Base-by-base conservation (phyloP, 345 rosid genomes). In the Stellera chamaejasme region DNA sequence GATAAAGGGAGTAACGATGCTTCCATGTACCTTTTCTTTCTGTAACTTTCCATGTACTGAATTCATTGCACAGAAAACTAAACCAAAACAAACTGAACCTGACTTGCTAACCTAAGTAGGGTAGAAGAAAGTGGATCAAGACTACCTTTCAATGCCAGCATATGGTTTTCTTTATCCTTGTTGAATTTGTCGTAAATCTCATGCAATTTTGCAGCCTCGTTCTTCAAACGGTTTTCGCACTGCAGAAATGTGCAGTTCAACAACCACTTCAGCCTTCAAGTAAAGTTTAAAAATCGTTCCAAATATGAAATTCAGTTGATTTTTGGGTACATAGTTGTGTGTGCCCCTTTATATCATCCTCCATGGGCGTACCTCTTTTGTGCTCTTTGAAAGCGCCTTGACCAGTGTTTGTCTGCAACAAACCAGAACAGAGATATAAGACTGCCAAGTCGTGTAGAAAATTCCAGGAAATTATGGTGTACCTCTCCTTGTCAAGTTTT, bases 401-500 rank as follows among this genome's bases (percentile, higher is more conserved):
- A 77, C 69, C 65, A 87, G 73, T 70, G 58, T 70, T 65, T 87
- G 93, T 71, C 97, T 90, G 62, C 57, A 60, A 46, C 26, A 26
- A 60, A 50, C 45, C 28, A 45, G n/a, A 53, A 50, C 62, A 43
- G 54, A 45, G 44, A 28, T 12, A 23, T n/a, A 6, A 62, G 39
- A 32, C 39, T 32, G 23, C 23, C 23, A 32, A 32, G 8, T 6
- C 5, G 50, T 45, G 27, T 45, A 19, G 43, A 13, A 12, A 32
- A 43, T 27, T 41, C 44, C 36, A 9, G 46, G 27, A 54, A n/a
- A 50, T 60, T 49, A 45, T 13, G 51, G 10, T 59, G 59, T 73
- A 90, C 97, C 96, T 81, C 53, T 87, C 97, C 74, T 79, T 87
- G 70, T 84, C 96, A 25, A 82, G 69, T 63, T 76, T 90, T 5